Evolutionary conservation across 2,329 filamentous ascomycete species (phyloP).

Genomic region (Apiospora sp.): DNA sequence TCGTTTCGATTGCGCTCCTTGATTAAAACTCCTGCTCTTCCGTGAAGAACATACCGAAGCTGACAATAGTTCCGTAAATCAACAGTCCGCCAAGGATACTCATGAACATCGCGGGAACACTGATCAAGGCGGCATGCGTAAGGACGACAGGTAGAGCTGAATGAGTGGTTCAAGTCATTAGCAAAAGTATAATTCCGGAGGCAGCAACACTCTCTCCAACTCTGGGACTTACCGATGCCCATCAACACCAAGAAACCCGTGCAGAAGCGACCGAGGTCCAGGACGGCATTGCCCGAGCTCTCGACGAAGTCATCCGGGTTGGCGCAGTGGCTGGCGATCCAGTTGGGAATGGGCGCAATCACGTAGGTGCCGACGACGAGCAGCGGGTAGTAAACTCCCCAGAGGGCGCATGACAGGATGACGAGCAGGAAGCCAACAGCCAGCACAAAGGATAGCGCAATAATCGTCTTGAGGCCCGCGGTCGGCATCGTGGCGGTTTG

Average conservation of each 20-base stretch:
- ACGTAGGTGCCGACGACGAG: conserved; percentile 97
- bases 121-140: conserved; percentile 85
- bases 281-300: conserved; percentile 82
- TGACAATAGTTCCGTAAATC: conserved; percentile 98
- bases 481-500: conserved; percentile 62
- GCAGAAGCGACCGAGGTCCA: conserved; percentile 92
- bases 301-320: conserved; percentile 95
- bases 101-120: conserved; percentile 90
- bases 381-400: conserved; percentile 92
- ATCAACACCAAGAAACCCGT: conserved; percentile 97
- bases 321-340: conserved; percentile 87
- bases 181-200: conserved; percentile 18
- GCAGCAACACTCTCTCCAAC: conserved; percentile 6
- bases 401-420: conserved; percentile 96
- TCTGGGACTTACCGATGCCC: conserved; percentile 79
- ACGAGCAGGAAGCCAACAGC: conserved; percentile 98
- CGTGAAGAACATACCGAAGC: conserved; percentile 97
- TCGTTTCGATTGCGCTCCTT: background rate
- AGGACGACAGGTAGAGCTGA: conserved; percentile 87
- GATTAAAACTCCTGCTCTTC: conserved; percentile 92
- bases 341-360: conserved; percentile 93
- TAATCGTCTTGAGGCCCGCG: conserved; percentile 98
- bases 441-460: conserved; percentile 97
- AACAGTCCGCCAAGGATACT: conserved; percentile 89
- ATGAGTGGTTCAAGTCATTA: conserved; percentile 30